phyloP scores from a whole-genome alignment of 306 rosid species.

The Gleditsia sinensis region DNA sequence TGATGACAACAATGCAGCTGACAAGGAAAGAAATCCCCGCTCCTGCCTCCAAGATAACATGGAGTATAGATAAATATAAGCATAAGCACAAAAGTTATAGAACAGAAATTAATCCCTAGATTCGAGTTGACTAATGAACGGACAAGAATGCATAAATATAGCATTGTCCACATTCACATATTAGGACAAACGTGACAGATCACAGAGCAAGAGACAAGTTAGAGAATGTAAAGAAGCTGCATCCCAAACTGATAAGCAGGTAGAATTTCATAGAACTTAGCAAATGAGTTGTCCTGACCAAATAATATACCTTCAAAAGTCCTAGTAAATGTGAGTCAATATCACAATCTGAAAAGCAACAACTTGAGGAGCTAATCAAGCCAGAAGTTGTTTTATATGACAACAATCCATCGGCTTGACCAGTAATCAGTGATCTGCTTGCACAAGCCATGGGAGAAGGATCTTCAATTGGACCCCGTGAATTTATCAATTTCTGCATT shows the following conservation, averaged over 20 bases:
- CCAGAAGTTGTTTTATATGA: constrained; percentile 77
- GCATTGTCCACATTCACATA: background rate
- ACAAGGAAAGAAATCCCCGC: constrained; percentile 91
- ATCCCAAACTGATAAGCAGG: constrained; percentile 16
- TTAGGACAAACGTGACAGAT: constrained; percentile 3
- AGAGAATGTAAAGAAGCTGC: background rate
- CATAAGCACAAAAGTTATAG: background rate
- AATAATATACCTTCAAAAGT: constrained; percentile 73
- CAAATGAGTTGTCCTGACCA: background rate
- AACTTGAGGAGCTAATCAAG: constrained; percentile 76
- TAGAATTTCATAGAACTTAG: background rate
- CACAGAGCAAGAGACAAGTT: background rate
- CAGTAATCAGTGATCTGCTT: constrained; percentile 62
- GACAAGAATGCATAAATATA: background rate
- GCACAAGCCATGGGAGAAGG: constrained; percentile 85
- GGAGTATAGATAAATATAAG: background rate
- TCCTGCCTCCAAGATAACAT: constrained; percentile 62
- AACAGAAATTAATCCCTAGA: constrained; percentile 23
- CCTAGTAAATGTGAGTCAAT: constrained; percentile 72
- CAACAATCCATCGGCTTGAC: constrained; percentile 77
- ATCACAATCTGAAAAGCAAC: constrained; percentile 82
- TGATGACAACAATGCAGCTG: constrained; percentile 88
- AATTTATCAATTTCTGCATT: constrained; percentile 89
- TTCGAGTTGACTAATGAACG: constrained; percentile 20
- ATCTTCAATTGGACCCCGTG: constrained; percentile 90